Evolutionary conservation across 2,329 filamentous ascomycete genomes (phyloP).

Genomic region (Chaetothyriales sp.): DNA sequence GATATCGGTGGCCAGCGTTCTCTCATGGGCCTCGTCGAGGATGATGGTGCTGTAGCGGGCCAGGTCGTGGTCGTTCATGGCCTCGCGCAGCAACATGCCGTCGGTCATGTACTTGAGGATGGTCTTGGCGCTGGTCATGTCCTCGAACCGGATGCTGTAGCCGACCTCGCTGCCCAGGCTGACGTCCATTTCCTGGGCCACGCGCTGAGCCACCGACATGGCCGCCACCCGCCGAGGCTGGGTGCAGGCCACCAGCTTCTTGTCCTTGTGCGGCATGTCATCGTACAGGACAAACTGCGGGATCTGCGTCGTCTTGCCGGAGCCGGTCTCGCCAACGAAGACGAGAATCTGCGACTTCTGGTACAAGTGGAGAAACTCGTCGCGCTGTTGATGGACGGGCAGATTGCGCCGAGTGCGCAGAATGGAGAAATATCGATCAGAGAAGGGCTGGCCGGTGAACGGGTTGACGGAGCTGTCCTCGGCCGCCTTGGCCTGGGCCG

Average conservation of each 20-base stretch:
- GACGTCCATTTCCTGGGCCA: slow-evolving; percentile 92
- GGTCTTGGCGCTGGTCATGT: slow-evolving; percentile 76
- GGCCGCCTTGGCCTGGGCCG: slow-evolving; percentile 54
- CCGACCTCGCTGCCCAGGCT: slow-evolving; percentile 85
- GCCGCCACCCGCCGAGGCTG: slow-evolving; percentile 95
- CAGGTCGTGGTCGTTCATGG: slow-evolving; percentile 89
- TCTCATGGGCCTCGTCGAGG: slow-evolving; percentile 94
- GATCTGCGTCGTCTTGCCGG: slow-evolving; percentile 97
- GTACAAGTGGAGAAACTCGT: slow-evolving; percentile 88
- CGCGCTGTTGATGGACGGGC: slow-evolving; percentile 80
- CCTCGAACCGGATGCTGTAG: slow-evolving; percentile 98
- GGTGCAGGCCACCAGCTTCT: slow-evolving; percentile 91
- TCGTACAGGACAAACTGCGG: slow-evolving; percentile 97
- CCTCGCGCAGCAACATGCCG: slow-evolving; percentile 92
- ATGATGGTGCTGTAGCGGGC: slow-evolving; percentile 94
- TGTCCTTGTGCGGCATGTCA: slow-evolving; percentile 72
- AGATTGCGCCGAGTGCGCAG: slow-evolving; percentile 69
- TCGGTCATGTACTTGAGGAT: slow-evolving; percentile 99
- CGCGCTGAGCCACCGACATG: slow-evolving; percentile 97
- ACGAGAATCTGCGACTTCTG: slow-evolving; percentile 92
- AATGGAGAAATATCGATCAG: slow-evolving; percentile 79
- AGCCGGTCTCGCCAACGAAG: slow-evolving; percentile 97
- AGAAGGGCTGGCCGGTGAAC: slow-evolving; percentile 66
- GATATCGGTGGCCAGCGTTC: slow-evolving; percentile 92
- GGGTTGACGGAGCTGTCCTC: slow-evolving; percentile 76